Evolutionary conservation across 106 monocot species (phyloP).

Genomic region (Apostasia ramifera): DNA sequence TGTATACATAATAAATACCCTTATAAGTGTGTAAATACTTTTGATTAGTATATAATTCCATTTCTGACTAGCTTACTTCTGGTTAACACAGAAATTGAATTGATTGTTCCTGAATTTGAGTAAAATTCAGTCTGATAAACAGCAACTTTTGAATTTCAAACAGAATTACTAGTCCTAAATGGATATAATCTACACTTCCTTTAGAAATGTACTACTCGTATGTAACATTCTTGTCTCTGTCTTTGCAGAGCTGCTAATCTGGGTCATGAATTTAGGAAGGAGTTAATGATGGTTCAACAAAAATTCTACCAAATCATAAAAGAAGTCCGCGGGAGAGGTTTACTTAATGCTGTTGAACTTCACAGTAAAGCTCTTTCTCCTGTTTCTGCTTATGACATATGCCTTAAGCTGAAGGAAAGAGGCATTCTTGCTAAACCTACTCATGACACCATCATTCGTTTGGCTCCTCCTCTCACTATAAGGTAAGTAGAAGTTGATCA

Average conservation of each 20-base stretch:
- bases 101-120: too few relatives aligned
- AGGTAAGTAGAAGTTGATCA: conserved; percentile 33
- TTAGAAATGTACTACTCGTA: not conserved
- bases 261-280: conserved; percentile 70
- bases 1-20: too few relatives aligned
- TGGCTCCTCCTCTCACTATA: conserved; percentile 88
- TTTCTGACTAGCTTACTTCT: too few relatives aligned
- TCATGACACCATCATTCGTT: conserved; percentile 88
- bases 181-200: not conserved
- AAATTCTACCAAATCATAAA: conserved; percentile 78
- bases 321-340: conserved; percentile 82
- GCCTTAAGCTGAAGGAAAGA: conserved; percentile 91
- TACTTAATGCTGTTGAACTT: conserved; percentile 92
- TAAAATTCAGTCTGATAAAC: too few relatives aligned
- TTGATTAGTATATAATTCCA: too few relatives aligned
- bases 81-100: too few relatives aligned
- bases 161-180: too few relatives aligned
- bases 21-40: too few relatives aligned
- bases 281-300: conserved; percentile 48
- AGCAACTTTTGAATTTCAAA: too few relatives aligned
- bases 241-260: conserved; percentile 65
- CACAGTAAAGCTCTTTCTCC: conserved; percentile 54
- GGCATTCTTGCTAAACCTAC: conserved; percentile 98
- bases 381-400: conserved; percentile 84
- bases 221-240: not conserved